phyloP scores from a whole-genome alignment of 2,329 filamentous ascomycete species.

The Aquanectria penicillioides region DNA sequence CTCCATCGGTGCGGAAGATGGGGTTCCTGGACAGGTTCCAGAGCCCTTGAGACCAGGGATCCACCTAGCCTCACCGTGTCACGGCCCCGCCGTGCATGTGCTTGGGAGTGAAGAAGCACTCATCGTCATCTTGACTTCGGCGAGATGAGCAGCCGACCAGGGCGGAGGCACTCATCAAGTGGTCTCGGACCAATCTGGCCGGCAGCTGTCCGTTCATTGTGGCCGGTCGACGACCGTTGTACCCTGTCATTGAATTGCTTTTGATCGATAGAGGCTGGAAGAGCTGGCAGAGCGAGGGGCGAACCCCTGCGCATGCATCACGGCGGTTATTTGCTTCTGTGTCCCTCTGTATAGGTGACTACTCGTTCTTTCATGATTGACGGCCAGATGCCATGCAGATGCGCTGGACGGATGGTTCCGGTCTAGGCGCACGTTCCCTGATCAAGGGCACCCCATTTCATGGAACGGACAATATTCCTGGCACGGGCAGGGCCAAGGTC shows the following conservation, averaged over 20 bases:
- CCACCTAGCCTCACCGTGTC: conserved; percentile 41
- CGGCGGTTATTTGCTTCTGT: conserved; percentile 3
- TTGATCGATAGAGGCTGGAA: conserved; percentile 34
- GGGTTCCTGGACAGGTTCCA: conserved; percentile 32
- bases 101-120: conserved; percentile 27
- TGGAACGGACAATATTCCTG: not conserved
- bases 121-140: conserved; percentile 39
- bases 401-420: not conserved
- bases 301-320: conserved; percentile 30
- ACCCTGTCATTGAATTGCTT: conserved; percentile 36
- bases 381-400: too few species aligned
- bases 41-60: conserved; percentile 38
- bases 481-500: conserved; percentile 1
- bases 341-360: too few species aligned
- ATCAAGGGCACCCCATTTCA: not conserved
- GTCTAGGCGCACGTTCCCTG: not conserved
- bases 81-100: conserved; percentile 39
- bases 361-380: too few species aligned
- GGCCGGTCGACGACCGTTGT: conserved; percentile 26
- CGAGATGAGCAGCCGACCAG: conserved; percentile 31
- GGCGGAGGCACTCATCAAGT: conserved; percentile 29
- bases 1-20: conserved; percentile 38
- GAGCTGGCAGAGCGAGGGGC: conserved; percentile 23
- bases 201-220: conserved; percentile 24
- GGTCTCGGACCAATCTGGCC: conserved; percentile 32